Evolutionary conservation across 2,329 filamentous ascomycete genomes (phyloP), one percentile per base, ranked within the genome.

Genomic region (Plenodomus biglobosus): DNA sequence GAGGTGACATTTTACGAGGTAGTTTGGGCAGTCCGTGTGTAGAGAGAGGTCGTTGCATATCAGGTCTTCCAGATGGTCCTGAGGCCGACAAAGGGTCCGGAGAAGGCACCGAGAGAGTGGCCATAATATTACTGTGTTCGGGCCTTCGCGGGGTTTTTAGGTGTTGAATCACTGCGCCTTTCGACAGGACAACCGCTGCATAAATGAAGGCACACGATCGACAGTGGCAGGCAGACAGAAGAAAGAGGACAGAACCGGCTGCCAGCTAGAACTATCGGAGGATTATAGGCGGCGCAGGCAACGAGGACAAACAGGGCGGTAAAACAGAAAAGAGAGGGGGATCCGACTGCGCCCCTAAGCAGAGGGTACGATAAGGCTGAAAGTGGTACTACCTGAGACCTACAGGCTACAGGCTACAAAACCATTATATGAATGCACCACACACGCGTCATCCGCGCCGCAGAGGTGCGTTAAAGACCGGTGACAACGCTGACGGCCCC

Each of bases 1-100:
- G 59, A 27, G 63, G 59, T 18, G 65, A 66, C 37, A 57, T 50
- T 39, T 60, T 58, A 32, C 58, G 53, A 40, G 65, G 65, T 38
- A 58, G 50, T 44, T 68, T 70, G 11, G 68, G 68, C 61, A 71
- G 52, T 20, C 66, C 67, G 53, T 70, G 66, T 42, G 50, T 61
- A 20, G 67, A 66, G 19, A 70, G 56, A 16, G 66, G 62, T 41
- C 61, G 51, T 50, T 62, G 64, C 24, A 59, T 43, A 46, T 51
- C 56, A 30, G 43, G 57, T 40, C 58, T 59, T 16, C 42, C 52
- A 44, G 55, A 48, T 20, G 49, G 37, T n/a, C 51, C 51, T 38
- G 66, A 62, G 42, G 56, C 53, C 34, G 58, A 52, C 37, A 51
- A 50, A 24, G 59, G 56, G 32, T 56, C 60, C 36, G 56, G 62